Percentiles rank a stretch among this genome's conserved stretches.
Conservation (phyloP, 1,284 basidiomycete genomes). For the Schizophyllum commune region DNA sequence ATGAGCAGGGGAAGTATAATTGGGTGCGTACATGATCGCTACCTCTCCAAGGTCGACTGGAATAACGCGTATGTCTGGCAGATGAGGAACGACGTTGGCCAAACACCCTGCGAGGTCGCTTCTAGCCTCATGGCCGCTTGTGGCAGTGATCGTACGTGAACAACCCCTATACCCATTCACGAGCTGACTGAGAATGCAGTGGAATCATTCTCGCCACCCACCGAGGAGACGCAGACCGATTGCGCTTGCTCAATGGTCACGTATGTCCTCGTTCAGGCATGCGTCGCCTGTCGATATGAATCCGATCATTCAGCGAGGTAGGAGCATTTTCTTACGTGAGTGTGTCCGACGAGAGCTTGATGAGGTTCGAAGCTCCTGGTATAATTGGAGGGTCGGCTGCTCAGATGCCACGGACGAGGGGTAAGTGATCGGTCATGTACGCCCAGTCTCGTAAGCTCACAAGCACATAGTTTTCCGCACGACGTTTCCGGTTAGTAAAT, state of each 20-base stretch:
- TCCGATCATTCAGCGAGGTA: not conserved
- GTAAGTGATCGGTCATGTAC: not conserved
- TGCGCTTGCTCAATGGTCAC: not conserved
- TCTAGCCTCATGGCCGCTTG: not conserved
- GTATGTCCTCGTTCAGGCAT: not conserved
- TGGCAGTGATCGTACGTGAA: not conserved
- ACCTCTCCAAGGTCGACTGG: not conserved
- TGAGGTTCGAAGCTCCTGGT: not conserved
- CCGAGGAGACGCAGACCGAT: not conserved
- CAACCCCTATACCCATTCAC: not conserved
- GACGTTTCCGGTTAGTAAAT: not conserved
- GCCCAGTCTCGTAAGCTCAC: too few relatives aligned
- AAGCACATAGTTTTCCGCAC: not conserved
- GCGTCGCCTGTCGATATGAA: not conserved
- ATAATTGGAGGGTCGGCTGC: not conserved
- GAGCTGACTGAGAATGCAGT: not conserved
- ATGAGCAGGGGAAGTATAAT: not conserved
- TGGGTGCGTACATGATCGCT: not conserved
- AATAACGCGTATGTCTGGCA: not conserved
- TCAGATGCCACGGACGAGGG: not conserved
- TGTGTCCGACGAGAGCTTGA: not conserved
- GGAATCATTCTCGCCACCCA: not conserved
- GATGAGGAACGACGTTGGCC: not conserved
- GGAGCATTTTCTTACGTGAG: not conserved
- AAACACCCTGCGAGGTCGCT: not conserved